Evolutionary conservation across 345 rosid species (phyloP), one percentile per base, ranked within the genome.

Genomic region (Orychophragmus violaceus): DNA sequence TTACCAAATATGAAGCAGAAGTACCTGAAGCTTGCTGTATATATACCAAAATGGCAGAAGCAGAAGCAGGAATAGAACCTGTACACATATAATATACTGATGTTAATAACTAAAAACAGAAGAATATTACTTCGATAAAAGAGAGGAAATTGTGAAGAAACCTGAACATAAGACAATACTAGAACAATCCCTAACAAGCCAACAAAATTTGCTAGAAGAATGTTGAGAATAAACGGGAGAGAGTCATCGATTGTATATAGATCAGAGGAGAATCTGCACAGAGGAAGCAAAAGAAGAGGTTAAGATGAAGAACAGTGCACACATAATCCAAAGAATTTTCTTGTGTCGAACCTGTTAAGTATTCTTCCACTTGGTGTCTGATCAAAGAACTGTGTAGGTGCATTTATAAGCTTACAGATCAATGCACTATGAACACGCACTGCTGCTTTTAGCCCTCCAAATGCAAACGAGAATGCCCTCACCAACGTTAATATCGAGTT

Each of bases 301-400:
- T n/a, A 22, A 56, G 29, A 42, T 22, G 21, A 59, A 66, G 57
- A 63, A 74, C 11, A 67, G 69, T 27, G 39, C 9, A 53, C 12
- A 24, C 39, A 67, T 39, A 25, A 46, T 69, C 14, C 12, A 39
- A 52, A 48, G 27, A 57, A 22, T 9, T 10, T 46, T 49, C 32
- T 32, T 30, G 42, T 57, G 49, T 68, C 78, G 76, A 69, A 93
- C 98, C 94, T 86, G 83, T 93, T 93, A 39, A 93, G 95, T 79
- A 93, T 89, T 69, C 98, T 84, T 77, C 97, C 97, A 73, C 80
- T 66, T n/a, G 98, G 98, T 60, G 98, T 93, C 79, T 86, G 94
- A 76, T 89, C 87, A 83, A 93, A 93, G 82, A 93, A 93, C 69
- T 49, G 78, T 68, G 82, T 77, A 22, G 98, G 97, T 58, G 97